phyloP scores from a whole-genome alignment of 176 grass and related monocot genomes.

The Coix lacrymajobi region DNA sequence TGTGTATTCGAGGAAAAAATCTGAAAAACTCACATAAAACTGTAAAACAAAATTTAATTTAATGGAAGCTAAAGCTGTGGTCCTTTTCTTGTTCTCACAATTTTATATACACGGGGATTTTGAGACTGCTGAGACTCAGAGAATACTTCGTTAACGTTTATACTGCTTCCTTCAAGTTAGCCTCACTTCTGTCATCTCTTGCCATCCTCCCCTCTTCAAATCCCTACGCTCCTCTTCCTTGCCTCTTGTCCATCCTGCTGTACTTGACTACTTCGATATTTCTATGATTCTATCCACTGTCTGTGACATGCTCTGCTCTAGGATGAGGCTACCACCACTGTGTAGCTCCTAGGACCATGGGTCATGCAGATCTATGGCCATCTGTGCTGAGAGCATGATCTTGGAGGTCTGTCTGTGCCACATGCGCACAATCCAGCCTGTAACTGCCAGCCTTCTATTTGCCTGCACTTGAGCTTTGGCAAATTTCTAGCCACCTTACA shows the following conservation, averaged over 20 bases:
- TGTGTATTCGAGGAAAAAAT: not conserved
- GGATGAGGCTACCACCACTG: not conserved
- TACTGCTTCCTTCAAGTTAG: not conserved
- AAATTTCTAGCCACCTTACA: not conserved
- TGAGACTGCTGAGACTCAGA: not conserved
- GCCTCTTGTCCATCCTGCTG: not conserved
- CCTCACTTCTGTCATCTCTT: not conserved
- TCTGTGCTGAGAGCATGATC: not conserved
- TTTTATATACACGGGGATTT: conserved; percentile 11
- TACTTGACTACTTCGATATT: not conserved
- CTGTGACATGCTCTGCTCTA: not conserved
- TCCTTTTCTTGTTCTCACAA: not conserved
- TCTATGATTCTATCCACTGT: not conserved
- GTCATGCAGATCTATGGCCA: not conserved
- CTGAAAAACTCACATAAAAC: not conserved
- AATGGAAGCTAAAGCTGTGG: not conserved
- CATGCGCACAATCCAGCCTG: not conserved
- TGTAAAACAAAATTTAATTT: not conserved
- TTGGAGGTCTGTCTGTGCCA: not conserved
- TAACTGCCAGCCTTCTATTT: not conserved
- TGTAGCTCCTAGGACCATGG: not conserved
- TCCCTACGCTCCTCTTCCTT: not conserved
- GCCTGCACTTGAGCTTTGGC: not conserved
- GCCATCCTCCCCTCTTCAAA: not conserved
- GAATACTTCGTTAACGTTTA: not conserved